phyloP scores from a whole-genome alignment of 164 flowering plant species.

The Macadamia integrifolia region DNA sequence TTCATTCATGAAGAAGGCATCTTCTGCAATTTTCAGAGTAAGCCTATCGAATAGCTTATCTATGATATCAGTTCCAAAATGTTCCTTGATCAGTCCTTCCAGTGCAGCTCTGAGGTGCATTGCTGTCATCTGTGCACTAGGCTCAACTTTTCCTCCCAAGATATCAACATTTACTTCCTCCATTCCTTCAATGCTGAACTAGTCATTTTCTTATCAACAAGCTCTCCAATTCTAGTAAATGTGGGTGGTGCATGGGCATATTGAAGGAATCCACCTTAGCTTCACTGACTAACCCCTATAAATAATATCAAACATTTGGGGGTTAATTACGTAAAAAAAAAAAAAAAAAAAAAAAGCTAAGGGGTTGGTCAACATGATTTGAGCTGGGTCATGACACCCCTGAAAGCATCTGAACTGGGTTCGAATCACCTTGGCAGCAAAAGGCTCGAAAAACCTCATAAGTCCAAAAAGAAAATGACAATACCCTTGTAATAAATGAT shows the following conservation, averaged over 20 bases:
- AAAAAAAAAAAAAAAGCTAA: neutral
- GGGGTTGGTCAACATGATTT: no score
- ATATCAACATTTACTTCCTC: neutral
- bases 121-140: neutral
- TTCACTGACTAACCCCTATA: neutral
- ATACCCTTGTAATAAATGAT: neutral
- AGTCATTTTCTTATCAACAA: neutral
- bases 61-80: conserved; percentile 6
- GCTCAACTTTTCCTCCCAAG: no score
- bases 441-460: no score
- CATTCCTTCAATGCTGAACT: neutral
- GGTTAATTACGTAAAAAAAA: no score
- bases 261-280: neutral
- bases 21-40: neutral
- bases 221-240: neutral
- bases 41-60: conserved; percentile 9
- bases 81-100: conserved; percentile 6
- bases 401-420: no score
- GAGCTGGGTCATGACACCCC: no score
- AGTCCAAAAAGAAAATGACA: no score
- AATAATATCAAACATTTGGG: no score
- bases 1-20: neutral
- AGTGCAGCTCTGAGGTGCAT: conserved; percentile 5
- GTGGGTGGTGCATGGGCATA: neutral
- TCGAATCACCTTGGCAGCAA: no score